These are phyloP conservation scores for Citrus sp. DNA, from an alignment of 345 rosid species.

Conservation along the genomic window DNA sequence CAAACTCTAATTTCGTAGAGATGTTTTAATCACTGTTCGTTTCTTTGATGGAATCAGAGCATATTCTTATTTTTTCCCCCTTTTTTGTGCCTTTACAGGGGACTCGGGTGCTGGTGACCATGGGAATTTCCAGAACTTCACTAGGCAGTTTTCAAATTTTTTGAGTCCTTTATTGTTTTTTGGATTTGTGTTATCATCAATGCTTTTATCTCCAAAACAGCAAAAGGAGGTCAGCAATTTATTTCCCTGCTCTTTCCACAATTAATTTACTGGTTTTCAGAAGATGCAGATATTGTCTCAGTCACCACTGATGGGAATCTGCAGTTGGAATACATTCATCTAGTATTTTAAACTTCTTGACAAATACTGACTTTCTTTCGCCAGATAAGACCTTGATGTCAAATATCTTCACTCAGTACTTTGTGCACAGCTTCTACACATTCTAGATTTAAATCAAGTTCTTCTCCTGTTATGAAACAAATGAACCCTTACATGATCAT, in stretches of 20 bases:
- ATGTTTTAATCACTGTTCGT: background rate
- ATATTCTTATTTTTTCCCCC: background rate
- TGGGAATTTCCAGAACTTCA: conserved; percentile 23
- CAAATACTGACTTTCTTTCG: background rate
- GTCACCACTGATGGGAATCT: background rate
- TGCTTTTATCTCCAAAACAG: conserved; percentile 12
- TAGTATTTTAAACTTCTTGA: background rate
- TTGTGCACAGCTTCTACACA: background rate
- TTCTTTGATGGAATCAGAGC: background rate
- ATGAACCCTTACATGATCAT: background rate
- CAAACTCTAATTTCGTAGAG: background rate
- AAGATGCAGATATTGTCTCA: background rate
- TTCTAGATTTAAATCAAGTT: background rate
- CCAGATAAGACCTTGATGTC: background rate
- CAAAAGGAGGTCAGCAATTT: conserved; percentile 33
- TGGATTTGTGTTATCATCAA: conserved; percentile 17
- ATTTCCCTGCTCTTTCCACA: background rate
- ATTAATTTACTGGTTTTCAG: conserved; percentile 2
- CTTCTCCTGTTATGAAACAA: background rate
- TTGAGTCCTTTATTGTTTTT: conserved; percentile 21
- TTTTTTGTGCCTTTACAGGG: conserved; percentile 21
- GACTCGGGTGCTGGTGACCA: conserved; percentile 31
- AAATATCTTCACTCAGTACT: background rate
- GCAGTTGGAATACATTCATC: background rate
- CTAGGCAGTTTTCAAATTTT: conserved; percentile 19